Evolutionary conservation across 495 filamentous ascomycete species (phyloP), one percentile per base, ranked within the genome.

Genomic region (Talaromyces borbonicus): DNA sequence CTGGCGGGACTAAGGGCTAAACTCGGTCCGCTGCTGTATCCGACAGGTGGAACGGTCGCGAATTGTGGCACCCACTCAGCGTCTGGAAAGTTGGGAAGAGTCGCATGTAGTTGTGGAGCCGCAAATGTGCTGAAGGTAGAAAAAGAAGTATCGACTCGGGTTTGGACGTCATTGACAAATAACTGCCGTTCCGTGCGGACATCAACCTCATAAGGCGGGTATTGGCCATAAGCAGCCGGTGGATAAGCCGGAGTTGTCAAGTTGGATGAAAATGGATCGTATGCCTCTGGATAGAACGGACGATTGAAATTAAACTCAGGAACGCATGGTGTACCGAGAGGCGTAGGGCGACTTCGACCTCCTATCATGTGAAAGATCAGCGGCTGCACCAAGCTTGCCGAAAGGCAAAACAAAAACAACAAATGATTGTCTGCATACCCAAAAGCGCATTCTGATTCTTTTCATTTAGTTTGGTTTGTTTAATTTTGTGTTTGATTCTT

Each of bases 171-270:
- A 53, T 96, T 87, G 57, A 98, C 79, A 60, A 86, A 97, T 65
- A 88, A 90, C 58, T 97, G 88, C 50, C 89, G 77, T 63, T 95
- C 88, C 1, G 92, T 96, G 73, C 85, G 89, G 67, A 96, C 83
- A 60, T 98, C 92, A 49, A 96, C 82, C 60, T 96, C 90, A 58
- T 93, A 96, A 0, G 88, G 87, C 14, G 81, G 52, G 46, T 67
- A 58, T 52, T 69, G 71, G 3, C 62, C 67, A 42, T 73, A 74
- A 20, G 58, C 24, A 16, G 58, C 47, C 16, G 56, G 51, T 4
- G 35, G 48, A 19, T 68, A 63, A 8, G 48, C 62, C 12, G 63
- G 69, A 26, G 62, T 75, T 20, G 56, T 56, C 49, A 67, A 41
- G 46, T 74, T 72, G 14, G 74, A 67, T 49, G 74, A 73, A 64